Percentiles rank a stretch among this genome's conserved stretches.
Evolutionary conservation across 2,329 filamentous ascomycete species (phyloP).

Genomic region (Hypoxylon sp.): DNA sequence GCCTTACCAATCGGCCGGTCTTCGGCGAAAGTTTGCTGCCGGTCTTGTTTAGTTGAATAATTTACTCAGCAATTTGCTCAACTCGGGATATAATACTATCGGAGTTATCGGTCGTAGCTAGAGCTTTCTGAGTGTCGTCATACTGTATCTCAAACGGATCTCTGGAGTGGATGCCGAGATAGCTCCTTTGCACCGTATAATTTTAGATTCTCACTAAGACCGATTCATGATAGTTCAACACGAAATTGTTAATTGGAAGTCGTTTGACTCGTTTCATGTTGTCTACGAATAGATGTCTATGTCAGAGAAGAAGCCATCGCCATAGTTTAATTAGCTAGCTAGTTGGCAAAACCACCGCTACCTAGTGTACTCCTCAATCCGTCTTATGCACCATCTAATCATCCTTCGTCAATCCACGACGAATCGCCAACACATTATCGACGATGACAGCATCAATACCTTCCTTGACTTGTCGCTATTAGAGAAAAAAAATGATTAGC

Average conservation of each 20-base stretch:
- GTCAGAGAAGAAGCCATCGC: too few species aligned
- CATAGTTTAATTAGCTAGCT: too few species aligned
- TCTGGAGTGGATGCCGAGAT: background rate
- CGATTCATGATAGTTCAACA: too few species aligned
- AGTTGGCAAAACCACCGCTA: too few species aligned
- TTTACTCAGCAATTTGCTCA: slow-evolving; percentile 25
- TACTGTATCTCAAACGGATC: slow-evolving; percentile 8
- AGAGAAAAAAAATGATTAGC: slow-evolving; percentile 32
- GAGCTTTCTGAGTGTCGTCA: slow-evolving; percentile 23
- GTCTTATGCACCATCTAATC: too few species aligned
- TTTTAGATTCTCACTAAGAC: too few species aligned
- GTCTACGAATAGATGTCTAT: too few species aligned
- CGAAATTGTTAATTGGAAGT: too few species aligned
- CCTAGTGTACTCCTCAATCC: too few species aligned
- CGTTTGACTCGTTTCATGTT: too few species aligned
- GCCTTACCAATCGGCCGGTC: slow-evolving; percentile 29
- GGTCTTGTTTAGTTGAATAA: slow-evolving; percentile 12
- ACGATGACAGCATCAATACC: slow-evolving; percentile 98
- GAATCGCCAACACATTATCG: slow-evolving; percentile 90
- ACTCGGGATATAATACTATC: slow-evolving; percentile 16
- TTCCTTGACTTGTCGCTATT: slow-evolving; percentile 91
- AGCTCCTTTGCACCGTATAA: too few species aligned
- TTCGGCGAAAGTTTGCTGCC: slow-evolving; percentile 34
- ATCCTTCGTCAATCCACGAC: slow-evolving; percentile 88
- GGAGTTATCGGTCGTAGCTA: background rate